Percentiles rank a stretch among this genome's conserved stretches.
These are phyloP conservation scores for Sporothrix curviconia DNA, from an alignment of 2,329 filamentous ascomycete species.

Conservation along the genomic window DNA sequence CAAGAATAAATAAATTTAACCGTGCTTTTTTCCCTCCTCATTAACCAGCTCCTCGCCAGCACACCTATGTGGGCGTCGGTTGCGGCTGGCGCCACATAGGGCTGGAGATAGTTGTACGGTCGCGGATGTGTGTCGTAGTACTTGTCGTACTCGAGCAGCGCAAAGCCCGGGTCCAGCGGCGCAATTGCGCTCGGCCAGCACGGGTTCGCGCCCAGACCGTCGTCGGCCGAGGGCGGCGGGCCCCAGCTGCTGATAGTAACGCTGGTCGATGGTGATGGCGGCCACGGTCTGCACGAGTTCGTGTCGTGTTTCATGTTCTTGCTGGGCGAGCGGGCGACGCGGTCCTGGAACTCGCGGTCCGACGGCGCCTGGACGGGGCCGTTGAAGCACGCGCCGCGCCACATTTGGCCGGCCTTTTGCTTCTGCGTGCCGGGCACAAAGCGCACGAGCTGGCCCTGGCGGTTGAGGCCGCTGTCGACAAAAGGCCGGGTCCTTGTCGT, in stretches of 20 bases:
- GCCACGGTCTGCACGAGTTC: constrained; percentile 1
- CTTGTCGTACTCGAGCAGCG: constrained; percentile 19
- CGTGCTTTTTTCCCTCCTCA: no score
- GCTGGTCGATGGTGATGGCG: constrained; percentile 5
- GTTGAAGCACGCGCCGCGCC: constrained; percentile 24
- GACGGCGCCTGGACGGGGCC: constrained; percentile 7
- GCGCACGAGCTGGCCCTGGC: constrained; percentile 14
- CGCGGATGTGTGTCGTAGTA: constrained; percentile 17
- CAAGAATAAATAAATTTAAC: neutral
- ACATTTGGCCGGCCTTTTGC: constrained; percentile 8
- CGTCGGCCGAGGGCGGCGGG: constrained; percentile 17
- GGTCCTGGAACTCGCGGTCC: neutral
- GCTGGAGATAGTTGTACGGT: constrained; percentile 10
- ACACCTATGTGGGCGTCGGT: neutral
- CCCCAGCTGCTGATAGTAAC: constrained; percentile 8
- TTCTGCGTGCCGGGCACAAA: constrained; percentile 13
- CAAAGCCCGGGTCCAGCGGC: constrained; percentile 20
- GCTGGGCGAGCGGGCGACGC: neutral
- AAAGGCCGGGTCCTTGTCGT: constrained; percentile 24
- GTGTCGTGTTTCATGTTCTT: neutral
- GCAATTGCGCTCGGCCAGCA: constrained; percentile 21
- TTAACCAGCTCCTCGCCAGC: no score
- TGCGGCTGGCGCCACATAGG: neutral
- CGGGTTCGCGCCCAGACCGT: constrained; percentile 20
- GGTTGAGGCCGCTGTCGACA: constrained; percentile 8